Conservation (phyloP, 768 basidiomycete species). For the Mycena capillaripes region DNA sequence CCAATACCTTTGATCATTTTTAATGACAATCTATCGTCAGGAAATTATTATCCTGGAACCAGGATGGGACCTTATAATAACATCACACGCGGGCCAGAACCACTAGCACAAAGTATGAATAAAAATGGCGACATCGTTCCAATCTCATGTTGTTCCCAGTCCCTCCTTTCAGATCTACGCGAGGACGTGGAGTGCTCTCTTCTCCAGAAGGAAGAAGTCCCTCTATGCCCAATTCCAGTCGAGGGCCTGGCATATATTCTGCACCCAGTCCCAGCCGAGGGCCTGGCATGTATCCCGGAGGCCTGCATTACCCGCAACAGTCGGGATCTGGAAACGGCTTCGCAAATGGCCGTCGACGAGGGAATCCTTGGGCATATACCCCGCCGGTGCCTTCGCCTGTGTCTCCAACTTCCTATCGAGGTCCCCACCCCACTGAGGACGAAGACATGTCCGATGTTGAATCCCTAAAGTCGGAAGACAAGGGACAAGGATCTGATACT, state of each 20-base stretch:
- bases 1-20: background rate
- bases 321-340: background rate
- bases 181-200: background rate
- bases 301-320: background rate
- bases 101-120: background rate
- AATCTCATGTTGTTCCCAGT: background rate
- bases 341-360: background rate
- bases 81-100: background rate
- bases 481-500: background rate
- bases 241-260: too few relatives aligned
- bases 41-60: background rate
- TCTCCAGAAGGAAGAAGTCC: background rate
- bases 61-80: background rate
- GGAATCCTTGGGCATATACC: conserved; percentile 8
- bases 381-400: background rate
- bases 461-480: background rate
- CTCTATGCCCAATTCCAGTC: background rate
- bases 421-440: background rate
- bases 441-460: background rate
- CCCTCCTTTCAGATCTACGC: background rate
- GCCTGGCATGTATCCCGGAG: background rate
- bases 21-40: background rate
- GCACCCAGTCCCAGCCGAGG: too few relatives aligned
- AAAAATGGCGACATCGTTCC: background rate
- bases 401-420: background rate